A percentile compares a stretch with the other conserved stretches of the same genome.
Conservation (phyloP, 768 basidiomycete genomes). For the Cystobasidium ongulense region DNA sequence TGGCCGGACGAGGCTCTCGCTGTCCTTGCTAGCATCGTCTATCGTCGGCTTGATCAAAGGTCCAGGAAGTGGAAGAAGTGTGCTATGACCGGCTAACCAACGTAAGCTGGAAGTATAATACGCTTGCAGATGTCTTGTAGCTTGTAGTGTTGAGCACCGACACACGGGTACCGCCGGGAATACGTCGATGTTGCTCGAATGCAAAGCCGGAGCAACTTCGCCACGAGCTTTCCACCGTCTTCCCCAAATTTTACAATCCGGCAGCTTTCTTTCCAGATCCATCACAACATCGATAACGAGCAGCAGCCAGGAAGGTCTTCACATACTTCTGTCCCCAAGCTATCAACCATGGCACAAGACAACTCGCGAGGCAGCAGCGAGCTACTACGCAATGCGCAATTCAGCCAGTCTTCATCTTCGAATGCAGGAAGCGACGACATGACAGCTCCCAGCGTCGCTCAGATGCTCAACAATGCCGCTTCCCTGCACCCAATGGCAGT, state of each 20-base stretch:
- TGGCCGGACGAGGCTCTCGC: not conserved
- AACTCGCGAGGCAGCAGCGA: conserved; percentile 30
- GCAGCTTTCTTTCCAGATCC: not conserved
- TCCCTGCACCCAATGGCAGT: conserved; percentile 89
- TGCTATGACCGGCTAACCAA: too few relatives aligned
- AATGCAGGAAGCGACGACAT: conserved; percentile 41
- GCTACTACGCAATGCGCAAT: conserved; percentile 37
- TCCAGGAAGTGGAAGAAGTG: too few relatives aligned
- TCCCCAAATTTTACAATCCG: not conserved
- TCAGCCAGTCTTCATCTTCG: conserved; percentile 33
- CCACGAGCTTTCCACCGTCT: not conserved
- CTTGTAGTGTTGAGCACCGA: not conserved
- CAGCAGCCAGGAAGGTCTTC: not conserved
- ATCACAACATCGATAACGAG: not conserved
- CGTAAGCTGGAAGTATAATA: too few relatives aligned
- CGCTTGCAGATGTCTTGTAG: too few relatives aligned
- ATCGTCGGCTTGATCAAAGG: not conserved
- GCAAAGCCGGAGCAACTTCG: not conserved
- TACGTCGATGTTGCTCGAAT: not conserved
- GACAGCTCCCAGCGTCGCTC: conserved; percentile 73
- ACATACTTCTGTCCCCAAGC: not conserved
- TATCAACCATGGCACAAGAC: not conserved
- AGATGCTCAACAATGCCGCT: conserved; percentile 78
- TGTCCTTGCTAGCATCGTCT: not conserved
- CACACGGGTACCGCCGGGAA: not conserved